These are phyloP conservation scores for Fusarium torulosum DNA, from an alignment of 2,329 filamentous ascomycete genomes.

Conservation along the genomic window DNA sequence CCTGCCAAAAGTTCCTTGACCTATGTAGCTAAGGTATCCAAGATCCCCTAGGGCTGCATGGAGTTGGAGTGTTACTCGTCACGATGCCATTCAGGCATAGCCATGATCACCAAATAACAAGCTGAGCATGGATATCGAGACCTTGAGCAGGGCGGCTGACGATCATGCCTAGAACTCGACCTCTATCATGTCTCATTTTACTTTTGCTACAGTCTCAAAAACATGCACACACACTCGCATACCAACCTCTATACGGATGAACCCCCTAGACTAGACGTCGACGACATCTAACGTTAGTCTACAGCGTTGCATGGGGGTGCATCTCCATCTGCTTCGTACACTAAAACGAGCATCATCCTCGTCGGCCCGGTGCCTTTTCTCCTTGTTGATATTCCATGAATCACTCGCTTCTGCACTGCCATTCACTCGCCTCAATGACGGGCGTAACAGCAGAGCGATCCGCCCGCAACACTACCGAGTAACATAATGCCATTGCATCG, in stretches of 20 bases:
- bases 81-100: conserved; percentile 13
- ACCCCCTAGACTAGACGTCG: background rate
- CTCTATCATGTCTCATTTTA: conserved; percentile 25
- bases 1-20: conserved; percentile 26
- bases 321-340: conserved; percentile 8
- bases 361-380: conserved; percentile 11
- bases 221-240: background rate
- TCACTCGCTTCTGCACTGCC: background rate
- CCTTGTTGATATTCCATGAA: conserved; percentile 8
- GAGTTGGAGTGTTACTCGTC: conserved; percentile 9
- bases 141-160: conserved; percentile 14
- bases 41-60: conserved; percentile 33
- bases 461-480: conserved; percentile 37
- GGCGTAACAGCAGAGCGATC: conserved; percentile 29
- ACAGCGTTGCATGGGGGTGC: conserved; percentile 13
- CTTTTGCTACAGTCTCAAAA: background rate
- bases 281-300: background rate
- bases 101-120: conserved; percentile 26
- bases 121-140: conserved; percentile 20
- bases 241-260: background rate
- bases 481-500: conserved; percentile 20
- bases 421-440: conserved; percentile 16
- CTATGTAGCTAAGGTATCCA: background rate
- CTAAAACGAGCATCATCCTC: conserved; percentile 9
- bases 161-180: conserved; percentile 38